Conservation (phyloP, 139 green algal genomes). For the Auxenochlorella protothecoides region DNA sequence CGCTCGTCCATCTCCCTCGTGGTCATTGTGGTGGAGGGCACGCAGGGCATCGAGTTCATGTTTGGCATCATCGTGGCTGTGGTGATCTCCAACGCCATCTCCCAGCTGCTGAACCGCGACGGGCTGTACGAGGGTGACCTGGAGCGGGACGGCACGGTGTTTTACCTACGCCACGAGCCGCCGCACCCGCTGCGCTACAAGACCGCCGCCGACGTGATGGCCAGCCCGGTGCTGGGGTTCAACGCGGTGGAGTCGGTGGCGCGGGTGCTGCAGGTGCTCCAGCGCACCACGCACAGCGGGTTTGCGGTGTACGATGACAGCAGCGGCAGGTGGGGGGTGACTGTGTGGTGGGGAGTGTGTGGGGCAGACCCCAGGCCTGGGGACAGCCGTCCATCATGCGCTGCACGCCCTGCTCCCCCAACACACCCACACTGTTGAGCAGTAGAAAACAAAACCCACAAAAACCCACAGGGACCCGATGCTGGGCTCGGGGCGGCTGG, state of each 20-base stretch:
- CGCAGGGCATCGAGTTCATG: conserved; percentile 63
- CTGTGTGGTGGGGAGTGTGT: background rate
- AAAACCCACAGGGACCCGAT: background rate
- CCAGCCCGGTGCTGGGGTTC: conserved; percentile 49
- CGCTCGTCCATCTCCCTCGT: conserved; percentile 77
- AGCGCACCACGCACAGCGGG: conserved; percentile 66
- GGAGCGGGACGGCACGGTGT: conserved; percentile 60
- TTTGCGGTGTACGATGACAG: conserved; percentile 62
- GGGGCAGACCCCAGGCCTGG: background rate
- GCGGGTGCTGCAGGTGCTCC: conserved; percentile 52
- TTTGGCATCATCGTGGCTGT: conserved; percentile 70
- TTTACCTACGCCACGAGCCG: conserved; percentile 65
- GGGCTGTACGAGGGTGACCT: conserved; percentile 86
- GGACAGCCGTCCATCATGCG: background rate
- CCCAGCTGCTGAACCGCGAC: conserved; percentile 61
- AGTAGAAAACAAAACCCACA: background rate
- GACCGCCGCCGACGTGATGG: conserved; percentile 51
- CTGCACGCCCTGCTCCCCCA: background rate
- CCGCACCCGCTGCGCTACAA: conserved; percentile 49
- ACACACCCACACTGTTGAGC: background rate
- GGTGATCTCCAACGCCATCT: conserved; percentile 76
- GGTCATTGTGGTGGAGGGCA: conserved; percentile 75
- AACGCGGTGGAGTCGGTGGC: conserved; percentile 41
- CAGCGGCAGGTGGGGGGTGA: background rate
- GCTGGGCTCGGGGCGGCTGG: conserved; percentile 26